Percentiles rank a stretch among this genome's conserved stretches.
Conservation (phyloP, 2,329 filamentous ascomycete genomes). For the Sphaerostilbella broomeana region DNA sequence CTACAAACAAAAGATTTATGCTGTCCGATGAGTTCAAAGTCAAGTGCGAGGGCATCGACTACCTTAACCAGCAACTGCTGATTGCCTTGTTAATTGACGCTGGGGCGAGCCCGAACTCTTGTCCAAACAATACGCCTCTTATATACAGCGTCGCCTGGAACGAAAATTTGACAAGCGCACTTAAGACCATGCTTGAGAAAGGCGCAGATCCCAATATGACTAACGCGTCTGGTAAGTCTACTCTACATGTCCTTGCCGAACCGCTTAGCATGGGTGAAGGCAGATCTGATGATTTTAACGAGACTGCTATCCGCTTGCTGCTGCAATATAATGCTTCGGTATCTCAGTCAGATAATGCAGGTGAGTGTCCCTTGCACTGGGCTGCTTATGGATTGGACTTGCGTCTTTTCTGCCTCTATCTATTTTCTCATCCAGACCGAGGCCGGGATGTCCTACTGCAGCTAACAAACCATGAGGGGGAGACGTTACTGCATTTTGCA, state of each 20-base stretch:
- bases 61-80: conserved; percentile 16
- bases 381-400: conserved; percentile 15
- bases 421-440: conserved; percentile 7
- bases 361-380: conserved; percentile 20
- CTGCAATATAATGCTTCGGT: conserved; percentile 18
- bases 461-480: conserved; percentile 16
- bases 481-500: conserved; percentile 25
- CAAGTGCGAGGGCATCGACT: conserved; percentile 11
- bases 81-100: conserved; percentile 17
- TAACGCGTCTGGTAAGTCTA: conserved; percentile 13
- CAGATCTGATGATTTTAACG: conserved; percentile 1
- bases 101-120: conserved; percentile 17
- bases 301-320: conserved; percentile 17
- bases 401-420: conserved; percentile 17
- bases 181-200: conserved; percentile 20
- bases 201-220: conserved; percentile 20
- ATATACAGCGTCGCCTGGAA: conserved; percentile 9
- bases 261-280: conserved; percentile 1
- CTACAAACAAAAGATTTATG: background rate
- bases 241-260: conserved; percentile 18
- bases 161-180: conserved; percentile 14
- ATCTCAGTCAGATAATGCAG: conserved; percentile 14
- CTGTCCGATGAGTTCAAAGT: background rate
- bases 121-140: background rate
- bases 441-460: conserved; percentile 3